Base-by-base conservation (phyloP, 495 filamentous ascomycete genomes). In the Talaromyces wortmannii region DNA sequence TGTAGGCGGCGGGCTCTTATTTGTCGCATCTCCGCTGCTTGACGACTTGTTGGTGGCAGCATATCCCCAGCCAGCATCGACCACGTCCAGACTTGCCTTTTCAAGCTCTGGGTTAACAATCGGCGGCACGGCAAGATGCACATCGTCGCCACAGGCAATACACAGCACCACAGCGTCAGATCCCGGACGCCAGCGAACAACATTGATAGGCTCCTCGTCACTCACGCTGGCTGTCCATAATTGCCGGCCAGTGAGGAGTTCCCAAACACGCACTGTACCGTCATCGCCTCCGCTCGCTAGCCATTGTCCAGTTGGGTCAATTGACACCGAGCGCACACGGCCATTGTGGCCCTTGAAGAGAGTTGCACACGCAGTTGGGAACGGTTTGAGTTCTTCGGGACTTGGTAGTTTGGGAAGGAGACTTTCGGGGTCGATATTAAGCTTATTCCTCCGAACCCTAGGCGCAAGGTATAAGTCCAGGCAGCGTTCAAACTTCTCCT, bases 351-450 rank as follows among this genome's bases (percentile, higher is more conserved):
- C 94, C 50, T 82, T 72, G 75, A 90, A 97, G 12, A 95, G 76
- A 1, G 89, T 89, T 17, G 89, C 85, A 54, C 86, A 91, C 4
- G 85, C 83, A 0, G 91, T 96, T 7, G 94, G 94, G 78, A 97
- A 98, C 3, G 94, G 94, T 61, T 87, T 85, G 46, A 98, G 75
- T 62, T 97, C 94, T 52, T 95, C 88, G 2, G 94, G 94, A 55
- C 85, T 87, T n/a, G 94, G 95, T 8, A 98, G 78, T 65, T 97
- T 97, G 23, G 94, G 95, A 40, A 98, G 82, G 36, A 98, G 71
- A 45, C 89, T 94, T 67, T 91, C 88, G 5, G 94, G 94, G 60
- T 98, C 94, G 63, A 98, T 97, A 70, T 97, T 96, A 62, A 97
- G 79, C 68, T 92, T 90, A 73, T 89, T 97, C 61, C 92, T 85